A percentile compares a stretch with the other conserved stretches of the same genome.
These are phyloP conservation scores for Ganoderma lingzhi DNA, from an alignment of 1,284 basidiomycete species.

Conservation along the genomic window DNA sequence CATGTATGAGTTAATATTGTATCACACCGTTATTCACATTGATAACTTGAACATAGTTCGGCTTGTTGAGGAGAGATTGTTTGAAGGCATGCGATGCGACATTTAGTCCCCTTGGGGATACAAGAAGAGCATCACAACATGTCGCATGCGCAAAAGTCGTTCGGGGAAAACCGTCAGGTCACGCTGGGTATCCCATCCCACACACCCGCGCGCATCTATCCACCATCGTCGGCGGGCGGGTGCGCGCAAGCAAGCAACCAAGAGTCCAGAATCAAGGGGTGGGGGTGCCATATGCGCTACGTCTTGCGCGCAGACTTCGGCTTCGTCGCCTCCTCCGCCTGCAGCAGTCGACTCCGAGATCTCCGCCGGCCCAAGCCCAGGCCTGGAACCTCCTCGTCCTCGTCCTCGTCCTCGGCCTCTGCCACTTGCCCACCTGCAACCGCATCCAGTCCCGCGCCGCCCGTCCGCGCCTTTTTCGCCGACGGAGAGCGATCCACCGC, in stretches of 20 bases:
- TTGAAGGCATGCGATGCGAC: neutral
- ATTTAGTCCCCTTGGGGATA: neutral
- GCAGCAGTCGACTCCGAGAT: slow-evolving; percentile 10
- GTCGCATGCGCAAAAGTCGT: neutral
- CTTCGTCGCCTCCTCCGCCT: slow-evolving; percentile 1
- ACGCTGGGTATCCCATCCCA: neutral
- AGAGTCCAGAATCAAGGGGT: neutral
- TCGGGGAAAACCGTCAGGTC: neutral
- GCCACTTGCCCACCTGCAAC: neutral
- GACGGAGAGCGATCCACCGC: neutral
- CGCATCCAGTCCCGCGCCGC: too few species aligned
- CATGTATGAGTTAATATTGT: neutral
- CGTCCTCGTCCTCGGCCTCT: neutral
- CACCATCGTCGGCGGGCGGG: neutral
- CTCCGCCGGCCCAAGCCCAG: neutral
- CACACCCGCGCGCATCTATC: neutral
- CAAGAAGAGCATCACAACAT: neutral
- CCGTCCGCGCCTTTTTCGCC: slow-evolving; percentile 8
- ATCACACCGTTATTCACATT: too few species aligned
- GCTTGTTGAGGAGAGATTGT: neutral
- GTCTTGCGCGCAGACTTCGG: slow-evolving; percentile 13
- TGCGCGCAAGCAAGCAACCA: neutral
- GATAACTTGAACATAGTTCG: too few species aligned
- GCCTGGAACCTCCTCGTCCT: neutral
- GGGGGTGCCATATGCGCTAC: slow-evolving; percentile 2